Conservation (phyloP, 2,329 filamentous ascomycete species). For the Dothideomycetes sp. region DNA sequence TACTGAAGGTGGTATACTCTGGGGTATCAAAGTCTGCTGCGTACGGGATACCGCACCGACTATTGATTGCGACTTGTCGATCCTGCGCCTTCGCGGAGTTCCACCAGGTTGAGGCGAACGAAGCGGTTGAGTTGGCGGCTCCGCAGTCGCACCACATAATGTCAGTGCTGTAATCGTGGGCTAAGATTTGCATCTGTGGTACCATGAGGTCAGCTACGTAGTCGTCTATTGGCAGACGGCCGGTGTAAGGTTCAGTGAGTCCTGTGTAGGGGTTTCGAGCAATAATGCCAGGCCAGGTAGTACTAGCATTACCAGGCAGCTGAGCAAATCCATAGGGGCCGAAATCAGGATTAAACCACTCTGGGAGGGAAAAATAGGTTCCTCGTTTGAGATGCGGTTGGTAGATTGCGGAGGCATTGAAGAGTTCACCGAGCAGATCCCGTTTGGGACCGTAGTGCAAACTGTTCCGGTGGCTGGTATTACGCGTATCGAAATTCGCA, state of each 20-base stretch:
- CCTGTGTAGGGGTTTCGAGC: constrained; percentile 36
- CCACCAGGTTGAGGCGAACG: constrained; percentile 33
- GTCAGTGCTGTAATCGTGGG: constrained; percentile 32
- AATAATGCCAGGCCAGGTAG: constrained; percentile 23
- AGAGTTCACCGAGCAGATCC: constrained; percentile 33
- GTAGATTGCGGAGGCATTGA: constrained; percentile 29
- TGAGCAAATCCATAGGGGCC: constrained; percentile 26
- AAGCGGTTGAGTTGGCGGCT: constrained; percentile 24
- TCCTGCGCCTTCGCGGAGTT: constrained; percentile 22
- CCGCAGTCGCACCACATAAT: constrained; percentile 42
- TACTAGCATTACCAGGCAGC: constrained; percentile 15
- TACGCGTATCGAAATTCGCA: constrained; percentile 31
- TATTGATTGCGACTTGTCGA: constrained; percentile 7
- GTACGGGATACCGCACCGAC: constrained; percentile 12
- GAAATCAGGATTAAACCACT: constrained; percentile 40
- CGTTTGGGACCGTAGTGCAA: constrained; percentile 31
- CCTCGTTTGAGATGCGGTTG: constrained; percentile 34
- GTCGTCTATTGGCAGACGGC: constrained; percentile 27
- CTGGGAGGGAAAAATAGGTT: constrained; percentile 39
- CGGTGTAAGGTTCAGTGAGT: constrained; percentile 31
- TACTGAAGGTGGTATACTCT: constrained; percentile 42
- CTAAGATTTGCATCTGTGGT: constrained; percentile 37
- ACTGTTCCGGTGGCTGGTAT: constrained; percentile 29
- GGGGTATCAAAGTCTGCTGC: constrained; percentile 43
- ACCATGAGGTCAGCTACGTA: constrained; percentile 34